Base-by-base conservation (phyloP, 1,139 yeast species). In the Blastobotrys arbuscula region DNA sequence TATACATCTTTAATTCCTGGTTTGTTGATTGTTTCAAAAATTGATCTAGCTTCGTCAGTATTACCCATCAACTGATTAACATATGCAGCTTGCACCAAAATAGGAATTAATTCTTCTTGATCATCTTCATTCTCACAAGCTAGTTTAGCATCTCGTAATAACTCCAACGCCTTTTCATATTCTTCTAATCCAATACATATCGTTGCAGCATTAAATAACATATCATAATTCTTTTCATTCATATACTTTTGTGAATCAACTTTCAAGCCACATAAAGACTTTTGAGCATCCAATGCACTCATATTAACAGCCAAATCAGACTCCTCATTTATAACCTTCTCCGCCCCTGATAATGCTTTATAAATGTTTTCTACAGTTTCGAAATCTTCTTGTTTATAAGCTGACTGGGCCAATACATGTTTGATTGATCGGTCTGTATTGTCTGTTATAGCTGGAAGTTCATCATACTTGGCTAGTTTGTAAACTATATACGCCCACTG, bases 401-500 rank as follows among this genome's bases (percentile, higher is more conserved):
- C 77, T 53, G 81, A 80, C 67, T 90, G 98, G 0, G 97, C 96
- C 53, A 82, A 67, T n/a, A 88, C 75, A 63, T 89, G 96, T 48
- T 75, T 68, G 52, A 86, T 67, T 0, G 88, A 90, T 56, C 81
- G 68, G 56, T 55, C 49, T 12, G 58, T 55, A 16, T 60, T 45
- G 1, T 57, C 68, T 9, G 61, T 56, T 19, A 67, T 51, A 59
- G 60, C 30, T 54, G 63, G 2, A 54, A 79, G 67, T 28, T 70
- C 64, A 6, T 70, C 69, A 49, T 81, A 71, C 45, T 71, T 69
- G 46, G 81, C 82, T 42, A 81, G 63, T 61, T 86, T 84, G 67
- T 89, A 90, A 56, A 75, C 77, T 13, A 84, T 73, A 62, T 89
- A 90, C 1, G 85, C 79, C 46, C 74, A 75, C 60, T 86, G 95